Evolutionary conservation across 805 yeast species (phyloP), one percentile per base, ranked within the genome.

Genomic region (Cyberlindnera sargentensis): DNA sequence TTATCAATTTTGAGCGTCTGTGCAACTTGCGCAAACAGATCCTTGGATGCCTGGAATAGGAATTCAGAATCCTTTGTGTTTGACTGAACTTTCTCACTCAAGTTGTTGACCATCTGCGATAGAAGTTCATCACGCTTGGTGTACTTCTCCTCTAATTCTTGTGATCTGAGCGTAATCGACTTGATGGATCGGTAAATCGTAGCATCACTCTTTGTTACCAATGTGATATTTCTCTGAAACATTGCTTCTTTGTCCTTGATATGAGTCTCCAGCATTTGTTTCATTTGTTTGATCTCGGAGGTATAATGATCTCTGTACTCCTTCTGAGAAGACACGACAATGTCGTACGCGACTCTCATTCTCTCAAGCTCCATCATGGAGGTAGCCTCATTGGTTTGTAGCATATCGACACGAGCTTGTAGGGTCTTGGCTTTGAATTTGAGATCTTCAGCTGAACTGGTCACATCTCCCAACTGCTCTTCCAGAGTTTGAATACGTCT

Each of bases 401-500:
- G 58, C 46, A 67, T 71, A 9, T 67, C 68, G 50, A 78, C 64
- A 43, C 79, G 68, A 27, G 70, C 65, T 45, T 75, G 73, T 49
- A 78, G 61, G 37, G 73, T 69, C 45, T 76, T 75, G 40, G 71
- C 64, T 43, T 73, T 73, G 52, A 72, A 69, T 45, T 70, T 68
- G 44, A 74, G 62, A 20, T 73, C 64, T 48, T 80, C 84, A 29
- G 70, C 67, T 23, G 63, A 58, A 6, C 76, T 66, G 35, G 66
- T 53, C n/a, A 75, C 52, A 24, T 73, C 78, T 42, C 70, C 70
- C 44, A 73, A 61, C 50, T 77, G 78, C 34, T 63, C 66, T 58
- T 87, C 95, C 52, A 85, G 63, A 50, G 83, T 91, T 29, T 66
- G 55, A 26, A 84, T 73, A 42, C 86, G 68, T 41, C 90, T 70